Evolutionary conservation across 2,329 filamentous ascomycete genomes (phyloP), one percentile per base, ranked within the genome.

Genomic region (Penicillium olsonii): DNA sequence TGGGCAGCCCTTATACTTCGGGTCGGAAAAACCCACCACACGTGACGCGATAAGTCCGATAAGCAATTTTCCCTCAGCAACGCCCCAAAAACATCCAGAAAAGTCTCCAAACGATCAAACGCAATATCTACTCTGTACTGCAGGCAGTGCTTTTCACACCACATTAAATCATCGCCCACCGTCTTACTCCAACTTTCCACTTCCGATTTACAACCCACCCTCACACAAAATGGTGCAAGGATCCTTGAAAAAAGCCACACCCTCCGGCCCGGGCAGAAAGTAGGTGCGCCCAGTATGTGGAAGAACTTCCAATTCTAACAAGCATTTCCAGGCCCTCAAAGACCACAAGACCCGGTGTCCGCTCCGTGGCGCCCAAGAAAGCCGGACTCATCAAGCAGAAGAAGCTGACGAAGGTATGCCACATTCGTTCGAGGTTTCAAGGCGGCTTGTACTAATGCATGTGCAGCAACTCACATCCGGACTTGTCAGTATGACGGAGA

Each of bases 321-420:
- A 31, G 49, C 35, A 29, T 33, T 14, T 22, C 18, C 20, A 69
- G 62, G 6, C 55, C 57, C 29, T 34, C 67, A 7, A 67, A 75
- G 29, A 75, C 77, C 11, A 80, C 79, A 7, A 82, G 81, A 63
- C 81, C 79, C 54, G 85, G 85, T 42, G 72, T 77, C 14, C 77
- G 83, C 40, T 76, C 81, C 42, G 85, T 88, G 61, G 84, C 84
- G 44, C 85, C 86, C 3, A 87, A 87, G 70, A 88, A 87, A 55
- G 69, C 78, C 6, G 73, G 73, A 2, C 70, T 88, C 44, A 77
- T 85, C 33, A 78, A 79, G 64, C 78, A 84, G 64, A 74, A 82
- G 56, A 83, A 84, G 62, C 76, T 87, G 66, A 83, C 80, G 44
- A 87, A 85, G 75, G 80, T 82, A 56, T 20, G 57, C n/a, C 8